Conservation (phyloP, 768 basidiomycete species). For the Leccinum uliginosum region DNA sequence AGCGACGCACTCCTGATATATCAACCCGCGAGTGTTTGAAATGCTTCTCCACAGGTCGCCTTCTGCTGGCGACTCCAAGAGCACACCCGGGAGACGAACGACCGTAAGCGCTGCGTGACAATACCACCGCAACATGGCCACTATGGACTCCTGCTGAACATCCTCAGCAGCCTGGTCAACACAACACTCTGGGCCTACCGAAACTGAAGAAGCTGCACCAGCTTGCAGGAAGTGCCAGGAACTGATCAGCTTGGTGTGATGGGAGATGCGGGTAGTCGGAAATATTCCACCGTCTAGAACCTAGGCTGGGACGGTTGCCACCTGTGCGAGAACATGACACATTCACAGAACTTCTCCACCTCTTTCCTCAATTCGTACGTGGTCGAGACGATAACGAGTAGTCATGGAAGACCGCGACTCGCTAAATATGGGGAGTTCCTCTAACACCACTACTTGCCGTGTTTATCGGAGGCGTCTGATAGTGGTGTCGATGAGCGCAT, state of each 20-base stretch:
- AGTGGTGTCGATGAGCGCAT: too few relatives aligned
- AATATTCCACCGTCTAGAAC: neutral
- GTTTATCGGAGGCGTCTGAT: too few relatives aligned
- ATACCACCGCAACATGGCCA: neutral
- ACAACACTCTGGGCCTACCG: neutral
- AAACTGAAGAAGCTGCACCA: neutral
- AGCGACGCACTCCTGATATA: neutral
- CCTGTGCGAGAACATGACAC: neutral
- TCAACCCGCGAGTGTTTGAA: neutral
- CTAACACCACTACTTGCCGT: too few relatives aligned
- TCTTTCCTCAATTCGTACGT: neutral
- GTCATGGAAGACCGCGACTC: too few relatives aligned
- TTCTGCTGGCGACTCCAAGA: neutral
- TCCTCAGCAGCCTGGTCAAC: neutral
- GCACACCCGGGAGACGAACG: neutral
- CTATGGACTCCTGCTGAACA: neutral
- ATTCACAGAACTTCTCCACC: neutral
- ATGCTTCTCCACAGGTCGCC: neutral
- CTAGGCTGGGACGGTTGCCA: neutral
- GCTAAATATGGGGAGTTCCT: too few relatives aligned
- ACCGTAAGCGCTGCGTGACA: neutral
- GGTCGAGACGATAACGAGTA: too few relatives aligned
- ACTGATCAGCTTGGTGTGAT: neutral
- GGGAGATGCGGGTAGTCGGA: neutral
- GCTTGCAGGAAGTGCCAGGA: neutral